phyloP scores from a whole-genome alignment of 257 asterid genomes.

The Fraxinus quadrangulata region DNA sequence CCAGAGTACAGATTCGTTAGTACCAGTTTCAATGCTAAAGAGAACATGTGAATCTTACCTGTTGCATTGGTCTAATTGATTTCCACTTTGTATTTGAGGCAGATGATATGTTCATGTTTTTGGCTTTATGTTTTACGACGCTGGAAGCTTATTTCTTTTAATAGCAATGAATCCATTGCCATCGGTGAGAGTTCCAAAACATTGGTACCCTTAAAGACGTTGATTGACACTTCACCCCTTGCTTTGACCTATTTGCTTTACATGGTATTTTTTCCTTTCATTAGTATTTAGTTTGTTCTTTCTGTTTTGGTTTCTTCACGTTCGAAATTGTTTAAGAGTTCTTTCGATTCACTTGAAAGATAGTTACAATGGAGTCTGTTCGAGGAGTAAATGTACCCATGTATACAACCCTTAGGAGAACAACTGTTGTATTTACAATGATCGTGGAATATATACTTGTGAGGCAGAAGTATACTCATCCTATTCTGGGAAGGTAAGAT shows the following conservation, averaged over 20 bases:
- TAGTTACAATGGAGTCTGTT: constrained; percentile 90
- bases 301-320: constrained; percentile 14
- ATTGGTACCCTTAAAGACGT: constrained; percentile 57
- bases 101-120: constrained; percentile 77
- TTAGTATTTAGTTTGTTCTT: constrained; percentile 7
- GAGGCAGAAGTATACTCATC: constrained; percentile 60
- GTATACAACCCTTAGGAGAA: constrained; percentile 95
- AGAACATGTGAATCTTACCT: not conserved
- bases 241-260: constrained; percentile 78
- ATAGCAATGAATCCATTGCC: constrained; percentile 47
- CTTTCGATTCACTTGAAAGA: constrained; percentile 61
- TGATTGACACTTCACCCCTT: constrained; percentile 66
- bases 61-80: constrained; percentile 10
- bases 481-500: constrained; percentile 71
- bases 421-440: constrained; percentile 91
- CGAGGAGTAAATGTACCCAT: constrained; percentile 94
- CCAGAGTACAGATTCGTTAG: not conserved
- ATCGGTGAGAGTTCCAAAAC: constrained; percentile 44
- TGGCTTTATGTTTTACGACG: constrained; percentile 67
- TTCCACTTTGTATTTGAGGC: constrained; percentile 34
- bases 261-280: constrained; percentile 60
- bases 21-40: not conserved
- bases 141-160: constrained; percentile 67
- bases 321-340: constrained; percentile 23
- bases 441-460: constrained; percentile 68